phyloP scores from a whole-genome alignment of 768 basidiomycete species.

The Sarcomyxa edulis region DNA sequence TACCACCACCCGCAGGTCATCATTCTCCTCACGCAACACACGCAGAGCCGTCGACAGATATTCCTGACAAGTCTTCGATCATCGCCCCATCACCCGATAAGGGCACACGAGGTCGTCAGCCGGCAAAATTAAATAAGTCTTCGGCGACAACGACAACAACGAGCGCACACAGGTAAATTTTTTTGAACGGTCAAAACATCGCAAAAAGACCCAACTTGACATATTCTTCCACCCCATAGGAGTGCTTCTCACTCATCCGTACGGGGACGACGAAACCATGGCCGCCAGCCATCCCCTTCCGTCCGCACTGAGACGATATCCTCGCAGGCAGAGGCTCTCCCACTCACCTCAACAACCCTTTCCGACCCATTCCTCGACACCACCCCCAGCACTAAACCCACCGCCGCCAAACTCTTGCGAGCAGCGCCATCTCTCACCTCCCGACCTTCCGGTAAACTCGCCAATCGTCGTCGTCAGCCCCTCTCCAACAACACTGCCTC shows the following conservation, averaged over 20 bases:
- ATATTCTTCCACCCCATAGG: conserved; percentile 21
- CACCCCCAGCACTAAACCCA: conserved; percentile 2
- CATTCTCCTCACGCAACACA: no score
- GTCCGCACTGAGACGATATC: conserved; percentile 33
- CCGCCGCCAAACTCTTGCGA: conserved; percentile 13
- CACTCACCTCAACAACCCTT: conserved; percentile 38
- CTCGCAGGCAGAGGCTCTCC: conserved; percentile 65
- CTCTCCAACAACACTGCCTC: conserved; percentile 6
- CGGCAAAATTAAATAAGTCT: conserved; percentile 29
- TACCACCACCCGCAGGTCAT: no score
- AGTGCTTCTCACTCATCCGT: conserved; percentile 38
- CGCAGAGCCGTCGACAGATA: no score
- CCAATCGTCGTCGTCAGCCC: conserved; percentile 54
- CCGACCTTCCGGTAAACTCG: conserved; percentile 51
- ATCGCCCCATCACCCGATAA: conserved; percentile 24
- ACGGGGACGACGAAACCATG: conserved; percentile 41
- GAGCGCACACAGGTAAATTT: conserved; percentile 33
- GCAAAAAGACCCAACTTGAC: conserved; percentile 4
- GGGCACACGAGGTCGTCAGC: conserved; percentile 23
- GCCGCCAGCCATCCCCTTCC: conserved; percentile 62
- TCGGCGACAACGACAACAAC: conserved; percentile 37
- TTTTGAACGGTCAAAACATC: background rate
- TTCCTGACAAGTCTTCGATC: no score
- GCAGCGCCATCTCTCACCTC: conserved; percentile 36
- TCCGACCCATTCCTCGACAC: conserved; percentile 37